Base-by-base conservation (phyloP, 768 basidiomycete species). In the Termitomyces heimii region DNA sequence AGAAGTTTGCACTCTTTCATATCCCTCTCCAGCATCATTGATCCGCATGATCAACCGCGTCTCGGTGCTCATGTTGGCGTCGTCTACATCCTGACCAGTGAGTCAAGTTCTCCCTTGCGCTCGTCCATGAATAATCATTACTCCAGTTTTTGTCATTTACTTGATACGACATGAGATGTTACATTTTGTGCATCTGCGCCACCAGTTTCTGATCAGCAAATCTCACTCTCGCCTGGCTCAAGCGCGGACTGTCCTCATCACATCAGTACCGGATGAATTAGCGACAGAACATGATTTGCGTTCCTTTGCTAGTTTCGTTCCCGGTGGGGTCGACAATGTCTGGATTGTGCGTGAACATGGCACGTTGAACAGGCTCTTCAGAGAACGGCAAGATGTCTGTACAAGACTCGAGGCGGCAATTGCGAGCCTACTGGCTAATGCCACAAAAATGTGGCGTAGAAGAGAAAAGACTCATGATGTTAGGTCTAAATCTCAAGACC, bases 231-330 rank as follows among this genome's bases (percentile, higher is more conserved):
- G 72, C 6, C 75, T 82, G 12, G 79, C 86, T 8, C 85, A 86
- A 70, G 84, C 86, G 1, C 78, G 82, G 26, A 88, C 87, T 0
- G 84, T 89, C 13, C 80, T 89, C 52, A 76, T 89, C 56, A 85
- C 85, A 0, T 78, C 81, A 37, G 78, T 88, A 5, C 84, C 85
- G 0, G 75, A 80, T 37, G 77, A 82, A 54, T 68, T 82, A 24
- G 76, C 73, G 13, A 77, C 73, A 47, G 81, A 82, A 60, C 68
- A 72, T 28, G 75, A 76, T 35, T 67, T 83, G 13, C 68, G 74
- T 22, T 78, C 76, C 39, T 81, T 85, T 60, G 81, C 82, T 32
- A 80, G 78, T 59, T 84, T 84, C 61, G 78, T 88, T 2, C 88
- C 88, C 2, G 88, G 87, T 14, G 87, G 87, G 0, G 78, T 87